A percentile compares a stretch with the other conserved stretches of the same genome.
phyloP scores from a whole-genome alignment of 805 yeast genomes.

The Sugiyamaella lignohabitans region DNA sequence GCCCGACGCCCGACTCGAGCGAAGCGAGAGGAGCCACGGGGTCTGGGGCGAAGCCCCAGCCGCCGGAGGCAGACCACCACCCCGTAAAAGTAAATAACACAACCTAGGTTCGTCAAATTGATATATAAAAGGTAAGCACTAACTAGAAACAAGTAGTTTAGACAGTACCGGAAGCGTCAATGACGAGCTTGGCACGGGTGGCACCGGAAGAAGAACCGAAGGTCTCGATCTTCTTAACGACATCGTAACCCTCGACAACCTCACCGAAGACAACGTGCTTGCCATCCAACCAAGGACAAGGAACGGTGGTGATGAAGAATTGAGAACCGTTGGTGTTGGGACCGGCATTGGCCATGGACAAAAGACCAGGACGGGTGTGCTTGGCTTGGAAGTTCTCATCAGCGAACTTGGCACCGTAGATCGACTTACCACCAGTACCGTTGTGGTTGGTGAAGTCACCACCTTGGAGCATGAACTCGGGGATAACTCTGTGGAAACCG shows the following conservation, averaged over 20 bases:
- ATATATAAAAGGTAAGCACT: too few species aligned
- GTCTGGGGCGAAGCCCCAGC: too few species aligned
- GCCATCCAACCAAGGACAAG: conserved; percentile 86
- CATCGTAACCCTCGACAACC: conserved; percentile 75
- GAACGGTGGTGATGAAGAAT: conserved; percentile 89
- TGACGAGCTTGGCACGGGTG: conserved; percentile 56
- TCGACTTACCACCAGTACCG: conserved; percentile 89
- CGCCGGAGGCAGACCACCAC: too few species aligned
- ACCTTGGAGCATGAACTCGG: conserved; percentile 95
- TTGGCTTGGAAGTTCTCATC: conserved; percentile 71
- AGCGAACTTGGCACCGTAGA: conserved; percentile 64
- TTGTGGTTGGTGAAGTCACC: conserved; percentile 81
- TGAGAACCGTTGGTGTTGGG: conserved; percentile 98
- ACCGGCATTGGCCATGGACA: conserved; percentile 98
- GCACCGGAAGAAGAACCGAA: conserved; percentile 63
- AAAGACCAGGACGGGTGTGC: conserved; percentile 75
- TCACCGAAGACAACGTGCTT: conserved; percentile 95
- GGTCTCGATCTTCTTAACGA: conserved; percentile 79
- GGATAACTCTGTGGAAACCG: conserved; percentile 94
- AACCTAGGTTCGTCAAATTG: too few species aligned
- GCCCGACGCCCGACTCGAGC: too few species aligned
- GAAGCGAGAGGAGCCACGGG: too few species aligned
- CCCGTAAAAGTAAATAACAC: too few species aligned
- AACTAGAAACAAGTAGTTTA: too few species aligned
- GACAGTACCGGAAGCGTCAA: conserved; percentile 59